phyloP scores from a whole-genome alignment of 1,284 basidiomycete species.

The Naganishia sp. region DNA sequence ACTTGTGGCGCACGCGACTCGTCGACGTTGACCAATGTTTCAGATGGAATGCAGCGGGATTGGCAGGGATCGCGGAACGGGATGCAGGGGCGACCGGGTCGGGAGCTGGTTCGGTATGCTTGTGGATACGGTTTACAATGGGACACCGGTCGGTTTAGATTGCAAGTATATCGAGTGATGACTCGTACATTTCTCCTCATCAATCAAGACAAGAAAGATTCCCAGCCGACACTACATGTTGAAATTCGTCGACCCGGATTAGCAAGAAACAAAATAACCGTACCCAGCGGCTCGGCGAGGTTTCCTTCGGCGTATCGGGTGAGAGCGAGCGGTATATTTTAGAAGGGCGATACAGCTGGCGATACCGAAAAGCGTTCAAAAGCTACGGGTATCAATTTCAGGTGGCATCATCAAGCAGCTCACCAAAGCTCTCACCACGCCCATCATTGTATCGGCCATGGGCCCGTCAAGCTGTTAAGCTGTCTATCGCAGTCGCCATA shows the following conservation, averaged over 20 bases:
- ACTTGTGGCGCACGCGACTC: background rate
- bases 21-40: background rate
- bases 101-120: no score
- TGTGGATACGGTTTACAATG: no score
- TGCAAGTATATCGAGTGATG: background rate
- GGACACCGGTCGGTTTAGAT: no score
- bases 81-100: no score
- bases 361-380: background rate
- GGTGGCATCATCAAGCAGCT: no score
- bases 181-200: background rate
- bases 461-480: no score
- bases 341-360: background rate
- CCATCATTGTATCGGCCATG: no score
- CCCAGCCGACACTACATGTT: background rate
- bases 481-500: no score
- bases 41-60: background rate
- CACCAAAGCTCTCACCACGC: no score
- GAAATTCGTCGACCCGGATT: background rate
- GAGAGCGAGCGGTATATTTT: slow-evolving; percentile 2
- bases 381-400: background rate
- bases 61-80: no score
- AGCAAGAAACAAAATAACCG: slow-evolving; percentile 1
- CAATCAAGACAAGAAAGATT: background rate
- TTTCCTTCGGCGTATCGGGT: slow-evolving; percentile 1
- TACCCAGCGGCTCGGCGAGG: background rate